Evolutionary conservation across 2,329 filamentous ascomycete species (phyloP).

Genomic region (Aureobasidium sp.): DNA sequence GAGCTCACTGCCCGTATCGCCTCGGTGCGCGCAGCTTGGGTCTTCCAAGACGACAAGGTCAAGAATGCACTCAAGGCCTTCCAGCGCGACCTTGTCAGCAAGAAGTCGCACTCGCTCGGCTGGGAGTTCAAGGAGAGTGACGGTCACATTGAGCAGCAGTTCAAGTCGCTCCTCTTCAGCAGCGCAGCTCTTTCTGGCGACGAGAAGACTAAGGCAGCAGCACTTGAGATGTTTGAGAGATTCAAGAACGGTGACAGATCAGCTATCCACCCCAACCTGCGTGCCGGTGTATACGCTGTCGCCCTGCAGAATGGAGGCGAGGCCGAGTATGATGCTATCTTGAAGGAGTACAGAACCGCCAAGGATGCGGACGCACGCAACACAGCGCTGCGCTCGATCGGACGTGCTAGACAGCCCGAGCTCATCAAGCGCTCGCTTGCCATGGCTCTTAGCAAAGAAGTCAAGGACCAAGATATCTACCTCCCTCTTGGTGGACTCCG

Average conservation of each 20-base stretch:
- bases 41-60: conserved; percentile 69
- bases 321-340: conserved; percentile 73
- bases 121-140: conserved; percentile 82
- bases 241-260: conserved; percentile 69
- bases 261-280: conserved; percentile 86
- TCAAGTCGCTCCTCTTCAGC: conserved; percentile 87
- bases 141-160: conserved; percentile 84
- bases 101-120: conserved; percentile 76
- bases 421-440: conserved; percentile 74
- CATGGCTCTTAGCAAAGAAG: conserved; percentile 66
- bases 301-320: conserved; percentile 75
- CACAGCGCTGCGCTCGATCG: conserved; percentile 75
- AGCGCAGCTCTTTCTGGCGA: conserved; percentile 75
- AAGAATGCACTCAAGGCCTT: conserved; percentile 75
- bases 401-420: conserved; percentile 66
- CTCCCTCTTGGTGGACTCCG: conserved; percentile 75
- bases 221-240: conserved; percentile 83
- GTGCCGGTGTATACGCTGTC: conserved; percentile 78
- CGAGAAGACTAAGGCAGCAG: conserved; percentile 65
- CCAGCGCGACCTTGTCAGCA: conserved; percentile 66
- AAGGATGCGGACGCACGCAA: conserved; percentile 83
- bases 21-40: conserved; percentile 75
- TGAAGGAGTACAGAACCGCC: conserved; percentile 67
- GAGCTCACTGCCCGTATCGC: conserved; percentile 75
- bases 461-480: conserved; percentile 93